These are phyloP conservation scores for Camellia japonica DNA, from an alignment of 148 eudicot genomes.

Conservation along the genomic window DNA sequence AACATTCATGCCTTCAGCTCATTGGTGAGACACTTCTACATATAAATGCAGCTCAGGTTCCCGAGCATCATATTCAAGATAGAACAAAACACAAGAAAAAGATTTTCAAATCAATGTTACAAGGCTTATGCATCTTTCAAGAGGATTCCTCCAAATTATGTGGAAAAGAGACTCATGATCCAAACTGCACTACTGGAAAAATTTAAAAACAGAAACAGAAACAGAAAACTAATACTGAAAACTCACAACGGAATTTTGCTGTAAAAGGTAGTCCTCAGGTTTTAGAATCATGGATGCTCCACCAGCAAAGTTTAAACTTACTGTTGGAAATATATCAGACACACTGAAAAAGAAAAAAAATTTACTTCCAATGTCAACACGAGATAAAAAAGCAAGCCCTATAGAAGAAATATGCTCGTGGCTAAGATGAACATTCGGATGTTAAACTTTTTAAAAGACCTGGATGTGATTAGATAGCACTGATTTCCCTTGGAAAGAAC, in stretches of 20 bases:
- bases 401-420: neutral
- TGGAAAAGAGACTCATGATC: neutral
- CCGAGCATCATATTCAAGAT: no score
- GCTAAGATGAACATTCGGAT: neutral
- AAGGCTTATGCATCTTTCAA: no score
- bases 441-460: slow-evolving; percentile 33
- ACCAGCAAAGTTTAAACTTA: slow-evolving; percentile 70
- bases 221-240: neutral
- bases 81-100: no score
- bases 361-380: neutral
- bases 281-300: slow-evolving; percentile 75
- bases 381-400: neutral
- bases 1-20: neutral
- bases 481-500: slow-evolving; percentile 62
- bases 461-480: slow-evolving; percentile 70
- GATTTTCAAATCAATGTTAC: no score
- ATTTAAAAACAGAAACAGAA: neutral
- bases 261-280: slow-evolving; percentile 77
- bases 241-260: slow-evolving; percentile 80
- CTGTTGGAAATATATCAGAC: slow-evolving; percentile 63
- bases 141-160: no score
- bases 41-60: no score
- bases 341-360: slow-evolving; percentile 40
- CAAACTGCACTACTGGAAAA: neutral
- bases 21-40: neutral